These are phyloP conservation scores for Salix udensis DNA, from an alignment of 345 rosid species.

Conservation along the genomic window DNA sequence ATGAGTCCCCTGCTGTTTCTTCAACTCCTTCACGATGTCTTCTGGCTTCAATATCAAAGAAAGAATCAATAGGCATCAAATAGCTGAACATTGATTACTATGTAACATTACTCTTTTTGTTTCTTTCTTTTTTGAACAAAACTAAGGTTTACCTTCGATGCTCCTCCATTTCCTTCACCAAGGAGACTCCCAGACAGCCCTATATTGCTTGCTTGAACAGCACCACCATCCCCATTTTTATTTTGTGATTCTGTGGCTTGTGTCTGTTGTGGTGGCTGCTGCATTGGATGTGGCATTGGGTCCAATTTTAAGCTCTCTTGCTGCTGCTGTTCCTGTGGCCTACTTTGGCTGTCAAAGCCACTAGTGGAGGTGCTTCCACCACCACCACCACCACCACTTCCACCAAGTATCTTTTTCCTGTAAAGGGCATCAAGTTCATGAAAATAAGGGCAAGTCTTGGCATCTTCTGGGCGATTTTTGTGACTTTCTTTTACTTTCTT, in stretches of 20 bases:
- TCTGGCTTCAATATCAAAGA: conserved; percentile 70
- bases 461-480: conserved; percentile 19
- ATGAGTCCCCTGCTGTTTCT: conserved; percentile 32
- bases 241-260: conserved; percentile 16
- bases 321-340: conserved; percentile 15
- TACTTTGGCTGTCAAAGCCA: conserved; percentile 20
- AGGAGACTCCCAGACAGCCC: conserved; percentile 17
- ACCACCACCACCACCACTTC: not conserved
- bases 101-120: not conserved
- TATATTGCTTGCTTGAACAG: conserved; percentile 1
- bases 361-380: conserved; percentile 4
- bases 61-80: conserved; percentile 30
- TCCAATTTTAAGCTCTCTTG: conserved; percentile 14
- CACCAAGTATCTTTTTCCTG: conserved; percentile 23
- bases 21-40: conserved; percentile 68
- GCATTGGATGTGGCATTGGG: conserved; percentile 25
- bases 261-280: conserved; percentile 14
- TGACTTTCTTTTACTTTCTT: conserved; percentile 24
- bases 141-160: conserved; percentile 37
- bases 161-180: conserved; percentile 39
- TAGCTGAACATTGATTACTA: not conserved
- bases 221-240: conserved; percentile 17
- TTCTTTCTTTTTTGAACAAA: not conserved
- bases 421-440: conserved; percentile 21
- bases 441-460: conserved; percentile 28